These are phyloP conservation scores for Kuraishia hungarica DNA, from an alignment of 805 yeast species.

Conservation along the genomic window DNA sequence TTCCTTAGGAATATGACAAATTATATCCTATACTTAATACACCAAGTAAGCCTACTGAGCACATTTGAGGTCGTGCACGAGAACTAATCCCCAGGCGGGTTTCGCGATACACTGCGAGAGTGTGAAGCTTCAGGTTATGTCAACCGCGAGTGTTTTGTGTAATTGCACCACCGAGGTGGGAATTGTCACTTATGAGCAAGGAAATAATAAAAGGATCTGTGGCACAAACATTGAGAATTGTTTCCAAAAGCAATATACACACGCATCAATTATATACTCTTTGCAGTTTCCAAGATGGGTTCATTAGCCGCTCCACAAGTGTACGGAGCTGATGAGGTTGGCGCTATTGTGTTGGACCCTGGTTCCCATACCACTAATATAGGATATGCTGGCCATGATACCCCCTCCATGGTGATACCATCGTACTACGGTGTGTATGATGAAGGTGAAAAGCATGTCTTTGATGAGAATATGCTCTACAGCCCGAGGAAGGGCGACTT, in stretches of 20 bases:
- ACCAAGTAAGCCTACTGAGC: too few relatives aligned
- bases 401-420: conserved; percentile 70
- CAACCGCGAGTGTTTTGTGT: too few relatives aligned
- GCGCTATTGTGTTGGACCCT: conserved; percentile 86
- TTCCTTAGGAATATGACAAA: too few relatives aligned
- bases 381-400: conserved; percentile 91
- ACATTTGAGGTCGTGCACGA: too few relatives aligned
- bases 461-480: conserved; percentile 22
- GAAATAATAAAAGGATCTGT: too few relatives aligned
- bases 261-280: conserved; percentile 5
- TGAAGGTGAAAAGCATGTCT: conserved; percentile 9
- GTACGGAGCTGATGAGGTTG: conserved; percentile 73
- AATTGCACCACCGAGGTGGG: too few relatives aligned
- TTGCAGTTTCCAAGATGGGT: conserved; percentile 2
- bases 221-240: too few relatives aligned
- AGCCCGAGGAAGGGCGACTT: conserved; percentile 39
- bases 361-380: conserved; percentile 78
- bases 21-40: too few relatives aligned
- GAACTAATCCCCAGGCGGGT: too few relatives aligned
- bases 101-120: too few relatives aligned
- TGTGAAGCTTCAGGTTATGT: too few relatives aligned
- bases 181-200: too few relatives aligned
- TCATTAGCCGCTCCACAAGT: conserved; percentile 30
- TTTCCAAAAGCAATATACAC: not conserved
- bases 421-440: conserved; percentile 45